These are phyloP conservation scores for Nissolia schottii DNA, from an alignment of 306 rosid species.

Conservation along the genomic window DNA sequence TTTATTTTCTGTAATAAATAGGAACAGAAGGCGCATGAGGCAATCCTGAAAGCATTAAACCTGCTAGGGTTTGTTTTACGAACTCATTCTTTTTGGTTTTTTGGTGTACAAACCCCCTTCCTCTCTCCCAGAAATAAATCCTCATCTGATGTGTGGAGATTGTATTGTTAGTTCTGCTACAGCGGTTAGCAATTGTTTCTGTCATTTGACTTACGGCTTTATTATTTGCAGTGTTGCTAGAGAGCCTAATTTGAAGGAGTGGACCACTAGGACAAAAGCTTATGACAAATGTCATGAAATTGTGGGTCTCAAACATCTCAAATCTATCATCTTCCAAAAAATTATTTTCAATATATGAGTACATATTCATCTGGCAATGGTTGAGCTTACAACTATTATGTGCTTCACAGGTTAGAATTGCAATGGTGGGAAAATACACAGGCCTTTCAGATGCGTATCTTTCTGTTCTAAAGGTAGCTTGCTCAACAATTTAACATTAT, in stretches of 20 bases:
- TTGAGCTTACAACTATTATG: conserved; percentile 5
- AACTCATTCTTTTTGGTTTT: conserved; percentile 28
- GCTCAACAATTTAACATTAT: background rate
- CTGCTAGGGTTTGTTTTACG: conserved; percentile 55
- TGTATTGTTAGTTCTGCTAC: background rate
- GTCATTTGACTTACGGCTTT: background rate
- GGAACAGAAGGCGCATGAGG: conserved; percentile 88
- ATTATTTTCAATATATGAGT: background rate
- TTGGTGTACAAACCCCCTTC: conserved; percentile 3
- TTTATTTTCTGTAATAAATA: conserved; percentile 34
- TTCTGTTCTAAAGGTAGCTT: conserved; percentile 75
- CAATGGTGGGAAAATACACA: conserved; percentile 95
- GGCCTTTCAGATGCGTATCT: conserved; percentile 91
- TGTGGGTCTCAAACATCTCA: conserved; percentile 42
- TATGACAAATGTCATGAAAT: conserved; percentile 44
- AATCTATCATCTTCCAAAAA: conserved; percentile 5
- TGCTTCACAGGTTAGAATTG: conserved; percentile 74
- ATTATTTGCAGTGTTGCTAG: conserved; percentile 46
- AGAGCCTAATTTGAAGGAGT: conserved; percentile 62
- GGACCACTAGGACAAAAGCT: conserved; percentile 63
- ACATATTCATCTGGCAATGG: background rate
- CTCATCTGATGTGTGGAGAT: background rate
- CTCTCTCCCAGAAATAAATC: background rate
- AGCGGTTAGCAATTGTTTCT: background rate
- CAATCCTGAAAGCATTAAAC: conserved; percentile 77